phyloP scores from a whole-genome alignment of 2,329 filamentous ascomycete genomes.

The Pseudofabraea citricarpa region DNA sequence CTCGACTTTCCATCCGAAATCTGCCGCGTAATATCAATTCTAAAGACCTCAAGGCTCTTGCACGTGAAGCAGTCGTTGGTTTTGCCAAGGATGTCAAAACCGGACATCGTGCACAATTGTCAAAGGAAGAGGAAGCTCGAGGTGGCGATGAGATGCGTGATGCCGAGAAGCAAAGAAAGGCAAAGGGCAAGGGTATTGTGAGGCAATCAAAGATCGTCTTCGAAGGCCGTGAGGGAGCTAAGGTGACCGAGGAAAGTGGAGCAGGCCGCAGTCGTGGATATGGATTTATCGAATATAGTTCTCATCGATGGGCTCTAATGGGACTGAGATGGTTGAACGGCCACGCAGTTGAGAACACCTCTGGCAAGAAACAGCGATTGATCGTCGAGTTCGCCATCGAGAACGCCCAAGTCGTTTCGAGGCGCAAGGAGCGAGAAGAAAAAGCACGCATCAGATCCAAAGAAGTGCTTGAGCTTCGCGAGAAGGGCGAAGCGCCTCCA shows the following conservation, averaged over 20 bases:
- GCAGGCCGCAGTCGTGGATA: conserved; percentile 87
- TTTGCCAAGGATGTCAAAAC: conserved; percentile 87
- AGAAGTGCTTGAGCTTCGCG: conserved; percentile 28
- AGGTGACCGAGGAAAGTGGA: conserved; percentile 71
- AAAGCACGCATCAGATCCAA: conserved; percentile 40
- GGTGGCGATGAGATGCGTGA: conserved; percentile 76
- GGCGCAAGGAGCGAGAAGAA: conserved; percentile 62
- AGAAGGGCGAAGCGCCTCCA: conserved; percentile 22
- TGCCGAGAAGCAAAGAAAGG: conserved; percentile 73
- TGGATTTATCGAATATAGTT: conserved; percentile 95
- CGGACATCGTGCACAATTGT: conserved; percentile 70
- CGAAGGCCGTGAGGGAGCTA: conserved; percentile 79
- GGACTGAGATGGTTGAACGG: conserved; percentile 92
- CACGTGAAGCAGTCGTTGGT: conserved; percentile 86
- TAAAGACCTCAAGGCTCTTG: conserved; percentile 87
- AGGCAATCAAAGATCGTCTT: conserved; percentile 94
- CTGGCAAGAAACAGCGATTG: conserved; percentile 79
- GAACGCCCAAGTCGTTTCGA: conserved; percentile 89
- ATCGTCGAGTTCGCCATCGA: conserved; percentile 98
- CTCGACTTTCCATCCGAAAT: conserved; percentile 86
- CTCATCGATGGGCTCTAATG: conserved; percentile 92
- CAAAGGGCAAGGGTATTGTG: conserved; percentile 81
- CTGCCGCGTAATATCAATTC: conserved; percentile 77
- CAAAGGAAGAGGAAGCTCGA: conserved; percentile 81
- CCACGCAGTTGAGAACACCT: conserved; percentile 50